Base-by-base conservation (phyloP, 768 basidiomycete genomes). In the Mycena galopus region DNA sequence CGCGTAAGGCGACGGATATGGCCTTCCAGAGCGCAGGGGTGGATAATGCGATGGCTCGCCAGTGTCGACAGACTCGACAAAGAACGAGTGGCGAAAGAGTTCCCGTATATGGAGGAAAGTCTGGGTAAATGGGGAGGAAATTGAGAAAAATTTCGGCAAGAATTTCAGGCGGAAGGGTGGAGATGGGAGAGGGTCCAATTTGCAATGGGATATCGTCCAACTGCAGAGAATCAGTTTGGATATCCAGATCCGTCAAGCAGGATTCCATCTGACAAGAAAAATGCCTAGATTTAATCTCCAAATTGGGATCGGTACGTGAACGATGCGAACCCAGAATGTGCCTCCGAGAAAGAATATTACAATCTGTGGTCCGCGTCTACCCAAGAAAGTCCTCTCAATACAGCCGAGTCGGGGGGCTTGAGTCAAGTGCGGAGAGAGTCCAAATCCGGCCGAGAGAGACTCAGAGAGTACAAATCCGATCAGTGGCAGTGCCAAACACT, bases 61-160 rank as follows among this genome's bases (percentile, higher is more conserved):
- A 61, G n/a, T 23, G 32, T 33, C 42, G 39, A 23, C 66, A 60
- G 23, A 67, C 42, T 37, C 19, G 58, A 53, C 57, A 47, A 6
- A 68, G 25, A 21, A 68, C 3, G 17, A 68, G 44, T 2, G 58
- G 67, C 9, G 58, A 68, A 12, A 53, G 42, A 16, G 33, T 6
- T 9, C 47, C 47, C 21, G 25, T 14, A 19, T 27, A 25, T 14
- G 32, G 23, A 8, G 67, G 67, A 25, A 42, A 44, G 16, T 53
- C 58, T 8, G 58, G 67, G 30, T 68, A 68, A 4, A 4, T 32
- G 23, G 67, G 67, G 33, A 68, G 58, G 33, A 68, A 68, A 30
- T 50, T 10, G 16, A 33, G 1, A 25, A 61, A 68, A 4, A 51
- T 61, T 50, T 47, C 30, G 3, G 56, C 21, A 3, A 67, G 12